Evolutionary conservation across 768 basidiomycete species (phyloP), one percentile per base, ranked within the genome.

Genomic region (Calocybe gangraenosa): DNA sequence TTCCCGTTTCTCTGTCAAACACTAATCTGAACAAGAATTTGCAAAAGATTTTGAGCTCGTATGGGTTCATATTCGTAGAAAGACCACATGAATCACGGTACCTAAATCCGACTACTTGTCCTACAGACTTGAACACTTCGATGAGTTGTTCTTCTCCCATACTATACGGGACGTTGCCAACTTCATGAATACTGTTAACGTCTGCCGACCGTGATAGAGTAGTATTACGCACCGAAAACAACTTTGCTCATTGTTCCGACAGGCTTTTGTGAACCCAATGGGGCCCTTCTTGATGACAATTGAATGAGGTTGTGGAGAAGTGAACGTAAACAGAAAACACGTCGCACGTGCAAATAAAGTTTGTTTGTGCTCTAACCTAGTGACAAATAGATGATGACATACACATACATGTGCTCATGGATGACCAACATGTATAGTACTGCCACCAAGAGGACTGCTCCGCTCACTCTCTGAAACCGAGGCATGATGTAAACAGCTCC

Each of bases 1-100:
- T 94, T 44, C 91, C 92, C n/a, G 92, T 92, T 47, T 91, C 90
- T 59, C 90, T 74, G 70, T 92, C 90, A 65, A 87, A 91, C 37
- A 92, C 89, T 38, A 92, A 74, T 63, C 90, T 92, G 54, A 22
- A 49, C 43, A 46, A 55, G 37, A 30, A 30, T 34, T 15, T 32
- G 20, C 15, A 47, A 47, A 40, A 42, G 37, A 37, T 37, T 37
- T 56, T n/a, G n/a, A n/a, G n/a, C n/a, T n/a, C n/a, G n/a, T n/a
- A n/a, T n/a, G n/a, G 44, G 49, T 45, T 37, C 37, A 36, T 14
- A 25, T 5, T n/a, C 23, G 33, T 37, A 14, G 34, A 19, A 46
- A 39, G 40, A 34, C 28, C 33, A 46, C 43, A 48, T 28, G 25
- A 36, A 46, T 38, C 35, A 53, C 51, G 33, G 49, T 61, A 89